Evolutionary conservation across 129 eudicot species (phyloP), one percentile per base, ranked within the genome.

Genomic region (Solidago caesia): DNA sequence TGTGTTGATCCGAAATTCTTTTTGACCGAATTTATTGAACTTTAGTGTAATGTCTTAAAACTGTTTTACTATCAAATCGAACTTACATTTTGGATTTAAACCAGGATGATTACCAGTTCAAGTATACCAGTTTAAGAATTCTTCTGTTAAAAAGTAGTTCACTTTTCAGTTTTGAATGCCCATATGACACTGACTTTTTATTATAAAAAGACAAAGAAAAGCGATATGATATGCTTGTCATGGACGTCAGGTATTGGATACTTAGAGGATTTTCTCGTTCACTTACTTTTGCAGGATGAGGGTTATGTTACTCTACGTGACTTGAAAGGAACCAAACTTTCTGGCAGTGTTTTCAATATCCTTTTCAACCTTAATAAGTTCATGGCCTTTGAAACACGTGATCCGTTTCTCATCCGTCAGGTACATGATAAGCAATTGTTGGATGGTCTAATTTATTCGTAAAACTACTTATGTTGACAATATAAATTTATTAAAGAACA

Each of bases 341-440:
- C 97, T 5, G 92, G 97, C 77, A 95, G 96, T 73, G 90, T 91
- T 52, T 95, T 95, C 80, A 95, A 95, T 74, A 87, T 95, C 79
- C 97, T 94, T 68, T 94, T 94, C 67, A 94, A 94, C 84, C 97
- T 94, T 41, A 94, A 94, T 56, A 94, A 94, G 79, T 94, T 94
- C 70, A 90, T 94, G 97, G 97, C 99, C 44, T 94, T 91, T 77
- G 99, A 94, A 86, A 90, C 91, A 21, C 97, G 99, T 7, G 99
- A 94, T 75, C 99, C 99, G 1, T 94, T 94, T 79, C 89, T 94
- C 64, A 94, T 94, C 53, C 99, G 99, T 59, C 99, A 94, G 96
- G 98, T 88, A 77, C 16, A 42, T 46, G 2, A 71, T 42, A 5
- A 33, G 60, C 57, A 51, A 60, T 60, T n/a, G 51, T 39, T 63